Base-by-base conservation (phyloP, 2,329 filamentous ascomycete genomes). In the Hypocreales sp. region DNA sequence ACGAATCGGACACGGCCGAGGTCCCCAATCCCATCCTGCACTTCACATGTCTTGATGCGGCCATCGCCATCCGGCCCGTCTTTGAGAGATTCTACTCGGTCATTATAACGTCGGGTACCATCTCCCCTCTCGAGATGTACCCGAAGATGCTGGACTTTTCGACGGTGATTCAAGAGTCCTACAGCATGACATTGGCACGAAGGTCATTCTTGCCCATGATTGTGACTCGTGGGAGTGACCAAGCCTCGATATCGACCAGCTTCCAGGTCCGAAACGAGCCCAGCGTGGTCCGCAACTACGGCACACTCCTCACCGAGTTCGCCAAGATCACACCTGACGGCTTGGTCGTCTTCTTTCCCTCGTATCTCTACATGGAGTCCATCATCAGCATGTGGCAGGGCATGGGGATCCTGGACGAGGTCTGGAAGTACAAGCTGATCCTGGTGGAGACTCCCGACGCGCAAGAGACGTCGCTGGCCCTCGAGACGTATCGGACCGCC, bases 301-400 rank as follows among this genome's bases (percentile, higher is more conserved):
- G 90, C 24, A 90, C 78, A 37, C 64, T 98, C 2, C 61, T 98
- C 18, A 90, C 86, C 7, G 90, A 98, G 48, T 95, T 98, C 48
- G 81, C 84, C 29, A 92, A 87, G 50, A 76, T 95, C 37, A 98
- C 90, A 0, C 92, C 90, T 0, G 90, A 98, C 44, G 90, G 90
- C 18, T 76, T 98, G 52, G 90, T 98, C n/a, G 90, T 98, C 21
- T 98, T 98, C 62, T 98, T 98, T 50, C 92, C 90, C 0, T 93
- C 84, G 0, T 98, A 98, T 44, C 67, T 98, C 2, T 98, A 98
- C 58, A 95, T 98, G 90, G 90, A 98, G 49, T 90, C 79, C 28
- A 95, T 95, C 48, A 94, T 98, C 49, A 87, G 79, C 49, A 93
- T 93, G 74, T 98, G 90, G 90, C 90, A 98, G 51, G 84, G 83